Conservation (phyloP, 1,284 basidiomycete genomes). For the Cryptococcus sp. region DNA sequence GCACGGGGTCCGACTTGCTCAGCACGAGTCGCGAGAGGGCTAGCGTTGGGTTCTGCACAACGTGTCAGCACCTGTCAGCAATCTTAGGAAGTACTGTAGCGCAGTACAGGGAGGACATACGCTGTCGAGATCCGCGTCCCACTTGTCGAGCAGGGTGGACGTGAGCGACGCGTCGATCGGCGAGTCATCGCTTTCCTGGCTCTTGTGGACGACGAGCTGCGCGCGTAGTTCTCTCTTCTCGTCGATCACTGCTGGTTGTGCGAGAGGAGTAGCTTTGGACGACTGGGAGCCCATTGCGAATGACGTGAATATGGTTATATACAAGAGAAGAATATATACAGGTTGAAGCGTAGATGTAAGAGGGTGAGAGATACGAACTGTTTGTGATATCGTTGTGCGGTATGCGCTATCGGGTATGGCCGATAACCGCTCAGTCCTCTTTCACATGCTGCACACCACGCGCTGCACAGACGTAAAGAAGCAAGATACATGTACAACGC, state of each 20-base stretch:
- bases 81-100: not conserved
- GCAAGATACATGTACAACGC: too few relatives aligned
- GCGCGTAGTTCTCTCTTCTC: not conserved
- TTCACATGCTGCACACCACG: too few relatives aligned
- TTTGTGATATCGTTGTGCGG: too few relatives aligned
- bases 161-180: constrained; percentile 53
- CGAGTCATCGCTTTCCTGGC: not conserved
- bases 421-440: too few relatives aligned
- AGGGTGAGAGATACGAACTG: too few relatives aligned
- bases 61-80: constrained; percentile 1
- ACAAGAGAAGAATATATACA: too few relatives aligned
- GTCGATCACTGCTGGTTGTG: not conserved
- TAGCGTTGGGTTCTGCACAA: constrained; percentile 61
- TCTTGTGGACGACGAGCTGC: not conserved
- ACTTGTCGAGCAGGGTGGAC: constrained; percentile 61
- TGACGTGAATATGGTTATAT: too few relatives aligned
- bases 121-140: constrained; percentile 64
- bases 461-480: too few relatives aligned
- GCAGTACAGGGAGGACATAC: constrained; percentile 28
- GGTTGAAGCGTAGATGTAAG: too few relatives aligned
- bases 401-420: too few relatives aligned
- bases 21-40: constrained; percentile 79
- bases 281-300: constrained; percentile 19
- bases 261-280: constrained; percentile 6
- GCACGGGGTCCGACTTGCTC: constrained; percentile 69